Evolutionary conservation across 257 asterid species (phyloP).

Genomic region (Ocimum tenuiflorum): DNA sequence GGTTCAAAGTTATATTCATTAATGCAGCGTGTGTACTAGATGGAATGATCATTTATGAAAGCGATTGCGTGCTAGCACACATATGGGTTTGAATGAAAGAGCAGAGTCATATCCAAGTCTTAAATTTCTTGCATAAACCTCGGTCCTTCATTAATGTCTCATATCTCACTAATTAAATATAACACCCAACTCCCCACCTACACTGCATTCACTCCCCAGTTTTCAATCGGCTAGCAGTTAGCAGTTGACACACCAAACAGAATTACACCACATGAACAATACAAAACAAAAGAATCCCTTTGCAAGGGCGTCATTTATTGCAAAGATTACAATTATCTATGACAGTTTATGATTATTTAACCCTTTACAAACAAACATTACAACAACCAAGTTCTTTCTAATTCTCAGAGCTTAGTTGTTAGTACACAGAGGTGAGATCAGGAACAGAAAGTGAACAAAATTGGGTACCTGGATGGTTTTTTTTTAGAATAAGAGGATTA

Average conservation of each 20-base stretch:
- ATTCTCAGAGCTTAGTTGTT: constrained; percentile 37
- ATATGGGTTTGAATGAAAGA: not conserved
- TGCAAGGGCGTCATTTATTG: constrained; percentile 32
- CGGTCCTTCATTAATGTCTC: constrained; percentile 14
- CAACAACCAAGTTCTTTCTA: constrained; percentile 32
- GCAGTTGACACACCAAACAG: not conserved
- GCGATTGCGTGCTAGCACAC: constrained; percentile 2
- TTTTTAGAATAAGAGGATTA: constrained; percentile 15
- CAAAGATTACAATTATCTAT: constrained; percentile 31
- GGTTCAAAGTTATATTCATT: not conserved
- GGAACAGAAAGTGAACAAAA: constrained; percentile 38
- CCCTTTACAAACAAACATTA: constrained; percentile 29
- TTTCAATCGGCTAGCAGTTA: constrained; percentile 25
- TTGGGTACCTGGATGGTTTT: constrained; percentile 11
- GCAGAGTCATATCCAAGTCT: not conserved
- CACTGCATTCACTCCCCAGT: constrained; percentile 27
- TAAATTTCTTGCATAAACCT: not conserved
- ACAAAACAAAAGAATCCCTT: not conserved
- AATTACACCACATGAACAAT: not conserved
- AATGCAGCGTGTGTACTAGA: not conserved
- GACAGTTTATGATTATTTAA: constrained; percentile 24
- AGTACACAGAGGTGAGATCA: constrained; percentile 18
- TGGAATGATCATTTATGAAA: constrained; percentile 5
- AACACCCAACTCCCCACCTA: constrained; percentile 28
- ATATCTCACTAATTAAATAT: not conserved